Evolutionary conservation across 2,329 filamentous ascomycete genomes (phyloP).

Genomic region (Penicillium sclerotiorum): DNA sequence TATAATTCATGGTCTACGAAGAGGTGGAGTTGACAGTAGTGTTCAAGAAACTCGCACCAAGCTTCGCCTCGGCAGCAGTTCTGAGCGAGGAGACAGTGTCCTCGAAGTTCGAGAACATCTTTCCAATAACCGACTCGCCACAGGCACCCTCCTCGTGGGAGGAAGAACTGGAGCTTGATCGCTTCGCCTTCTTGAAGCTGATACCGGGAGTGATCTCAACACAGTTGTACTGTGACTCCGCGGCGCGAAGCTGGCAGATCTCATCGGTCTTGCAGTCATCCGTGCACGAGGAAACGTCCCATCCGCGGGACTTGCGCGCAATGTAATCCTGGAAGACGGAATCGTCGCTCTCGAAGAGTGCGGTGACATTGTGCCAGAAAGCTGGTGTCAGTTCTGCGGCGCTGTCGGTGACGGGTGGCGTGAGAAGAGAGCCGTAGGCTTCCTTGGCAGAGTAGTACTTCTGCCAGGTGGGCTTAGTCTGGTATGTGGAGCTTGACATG

Average conservation of each 20-base stretch:
- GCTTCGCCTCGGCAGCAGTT: conserved; percentile 12
- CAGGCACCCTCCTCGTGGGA: conserved; percentile 9
- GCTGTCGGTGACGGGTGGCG: conserved; percentile 45
- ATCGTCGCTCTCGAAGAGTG: conserved; percentile 48
- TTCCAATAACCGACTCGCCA: conserved; percentile 19
- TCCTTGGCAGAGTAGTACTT: conserved; percentile 60
- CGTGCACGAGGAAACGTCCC: conserved; percentile 44
- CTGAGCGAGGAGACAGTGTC: conserved; percentile 13
- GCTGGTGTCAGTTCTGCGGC: conserved; percentile 54
- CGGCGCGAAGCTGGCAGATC: conserved; percentile 57
- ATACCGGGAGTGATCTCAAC: conserved; percentile 42
- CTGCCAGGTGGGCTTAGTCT: conserved; percentile 54
- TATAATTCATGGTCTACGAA: neutral
- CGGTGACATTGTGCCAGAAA: conserved; percentile 62
- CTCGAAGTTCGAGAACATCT: conserved; percentile 20
- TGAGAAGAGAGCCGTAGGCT: conserved; percentile 52
- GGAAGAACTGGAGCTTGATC: conserved; percentile 7
- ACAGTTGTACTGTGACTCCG: conserved; percentile 57
- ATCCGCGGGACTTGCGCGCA: conserved; percentile 53
- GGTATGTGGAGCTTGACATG: conserved; percentile 50
- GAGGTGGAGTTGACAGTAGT: conserved; percentile 13
- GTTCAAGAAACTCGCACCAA: conserved; percentile 16
- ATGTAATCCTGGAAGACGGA: conserved; percentile 52
- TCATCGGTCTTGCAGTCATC: conserved; percentile 49
- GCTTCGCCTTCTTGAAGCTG: conserved; percentile 32